Base-by-base conservation (phyloP, 2,329 filamentous ascomycete species). In the Colletotrichum spinosum region DNA sequence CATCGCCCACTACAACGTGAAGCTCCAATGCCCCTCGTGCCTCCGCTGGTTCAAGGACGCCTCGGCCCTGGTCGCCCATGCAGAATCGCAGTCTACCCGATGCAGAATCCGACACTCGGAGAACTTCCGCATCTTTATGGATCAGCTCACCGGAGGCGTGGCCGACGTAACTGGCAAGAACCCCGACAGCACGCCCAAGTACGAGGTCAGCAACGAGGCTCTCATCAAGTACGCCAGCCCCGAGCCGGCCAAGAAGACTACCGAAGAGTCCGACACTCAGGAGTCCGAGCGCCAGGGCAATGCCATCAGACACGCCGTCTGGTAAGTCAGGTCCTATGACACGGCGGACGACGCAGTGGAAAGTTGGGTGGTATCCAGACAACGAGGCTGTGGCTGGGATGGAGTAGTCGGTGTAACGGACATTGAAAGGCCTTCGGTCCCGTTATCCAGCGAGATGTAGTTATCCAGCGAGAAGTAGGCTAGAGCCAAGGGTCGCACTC, bases 1-100 rank as follows among this genome's bases (percentile, higher is more conserved):
- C 0, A 73, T 72, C 2, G 53, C 50, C 7, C 85, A 88, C 69
- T 69, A 70, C 45, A 65, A 73, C 35, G 71, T 68, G 3, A 72
- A 72, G n/a, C 66, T 79, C 13, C 69, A 72, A 33, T 88, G 86
- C 72, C 81, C 83, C 0, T 75, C 72, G 50, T 88, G 86, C 68
- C 71, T 73, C 11, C 72, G 71, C 2, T 71, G 69, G 8, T 87
- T 84, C 70, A 72, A 73, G 8, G 77, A 76, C 2, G 72, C 81
- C 17, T 72, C 77, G 13, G 77, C 81, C 2, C 78, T 87, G 38
- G 78, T 81, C 4, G 76, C 79, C 51, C 86, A 88, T 67, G 79
- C 77, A 25, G 85, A 88, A 69, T 77, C 80, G 1, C 78, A 77
- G 57, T 75, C 76, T 3, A 70, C 65, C 39, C 74, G 73, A 17